Evolutionary conservation across 352 stramenopile species (phyloP).

Genomic region (Globisporangium polare): DNA sequence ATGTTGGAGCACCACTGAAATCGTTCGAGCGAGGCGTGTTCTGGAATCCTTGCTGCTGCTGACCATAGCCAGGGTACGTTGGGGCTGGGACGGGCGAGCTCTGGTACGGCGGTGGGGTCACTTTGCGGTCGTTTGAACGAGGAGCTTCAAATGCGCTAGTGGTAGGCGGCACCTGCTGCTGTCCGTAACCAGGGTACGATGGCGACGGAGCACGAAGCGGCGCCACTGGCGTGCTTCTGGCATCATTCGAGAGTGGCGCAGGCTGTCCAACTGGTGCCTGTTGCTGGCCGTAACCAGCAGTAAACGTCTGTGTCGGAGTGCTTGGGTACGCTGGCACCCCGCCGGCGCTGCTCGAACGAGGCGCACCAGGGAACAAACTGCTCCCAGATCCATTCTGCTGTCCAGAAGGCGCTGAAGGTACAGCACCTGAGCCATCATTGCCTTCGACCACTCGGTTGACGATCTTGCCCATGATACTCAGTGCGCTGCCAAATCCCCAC

Average conservation of each 20-base stretch:
- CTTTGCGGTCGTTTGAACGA: constrained; percentile 15
- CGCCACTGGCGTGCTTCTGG: not conserved
- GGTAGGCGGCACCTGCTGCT: constrained; percentile 14
- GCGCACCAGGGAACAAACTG: constrained; percentile 34
- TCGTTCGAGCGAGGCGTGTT: constrained; percentile 16
- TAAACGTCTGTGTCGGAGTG: constrained; percentile 14
- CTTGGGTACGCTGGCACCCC: constrained; percentile 28
- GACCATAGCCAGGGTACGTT: constrained; percentile 3
- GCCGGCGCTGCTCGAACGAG: constrained; percentile 18
- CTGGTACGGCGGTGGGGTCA: constrained; percentile 24
- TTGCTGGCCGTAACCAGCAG: constrained; percentile 15
- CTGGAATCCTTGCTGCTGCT: constrained; percentile 1
- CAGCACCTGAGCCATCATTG: constrained; percentile 33
- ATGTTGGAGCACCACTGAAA: constrained; percentile 18
- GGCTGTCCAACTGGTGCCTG: constrained; percentile 15
- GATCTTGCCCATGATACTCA: constrained; percentile 87
- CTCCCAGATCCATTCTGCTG: constrained; percentile 18
- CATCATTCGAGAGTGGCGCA: constrained; percentile 10
- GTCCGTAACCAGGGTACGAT: constrained; percentile 10
- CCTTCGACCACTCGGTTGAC: constrained; percentile 84
- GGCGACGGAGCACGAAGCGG: constrained; percentile 8
- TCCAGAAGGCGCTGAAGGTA: not conserved
- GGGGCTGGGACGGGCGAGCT: constrained; percentile 1
- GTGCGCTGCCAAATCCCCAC: constrained; percentile 71
- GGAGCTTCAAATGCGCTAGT: constrained; percentile 13